A percentile compares a stretch with the other conserved stretches of the same genome.
These are phyloP conservation scores for Zasmidium angulare DNA, from an alignment of 2,329 filamentous ascomycete genomes.

Conservation along the genomic window DNA sequence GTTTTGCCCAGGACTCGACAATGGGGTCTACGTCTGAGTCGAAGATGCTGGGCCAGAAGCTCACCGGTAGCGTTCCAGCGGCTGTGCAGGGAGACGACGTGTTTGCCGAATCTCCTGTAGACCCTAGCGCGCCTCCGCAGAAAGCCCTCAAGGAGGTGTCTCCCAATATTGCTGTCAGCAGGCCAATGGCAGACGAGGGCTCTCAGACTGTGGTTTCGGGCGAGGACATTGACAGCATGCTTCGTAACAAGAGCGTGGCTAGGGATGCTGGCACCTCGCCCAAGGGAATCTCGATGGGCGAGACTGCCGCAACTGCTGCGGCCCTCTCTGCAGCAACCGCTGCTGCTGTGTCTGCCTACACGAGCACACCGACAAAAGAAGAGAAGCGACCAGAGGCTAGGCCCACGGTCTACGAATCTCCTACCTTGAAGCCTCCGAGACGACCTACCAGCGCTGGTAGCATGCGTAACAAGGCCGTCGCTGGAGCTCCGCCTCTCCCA, in stretches of 20 bases:
- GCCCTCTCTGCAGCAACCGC: slow-evolving; percentile 26
- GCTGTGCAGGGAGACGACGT: slow-evolving; percentile 18
- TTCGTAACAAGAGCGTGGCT: slow-evolving; percentile 53
- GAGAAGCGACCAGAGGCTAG: slow-evolving; percentile 13
- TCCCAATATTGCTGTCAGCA: slow-evolving; percentile 12
- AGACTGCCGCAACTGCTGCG: background rate
- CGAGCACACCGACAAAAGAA: slow-evolving; percentile 15
- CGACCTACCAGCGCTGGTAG: slow-evolving; percentile 76
- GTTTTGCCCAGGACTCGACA: slow-evolving; percentile 4
- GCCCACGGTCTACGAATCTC: slow-evolving; percentile 21
- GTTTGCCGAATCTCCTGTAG: background rate
- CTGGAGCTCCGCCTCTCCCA: slow-evolving; percentile 65
- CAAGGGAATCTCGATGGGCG: slow-evolving; percentile 8
- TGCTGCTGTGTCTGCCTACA: slow-evolving; percentile 23
- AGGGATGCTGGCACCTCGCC: slow-evolving; percentile 23
- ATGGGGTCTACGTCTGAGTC: too few species aligned
- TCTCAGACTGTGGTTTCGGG: slow-evolving; percentile 85
- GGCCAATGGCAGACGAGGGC: slow-evolving; percentile 59
- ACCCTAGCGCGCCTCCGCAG: slow-evolving; percentile 3
- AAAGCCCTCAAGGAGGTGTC: slow-evolving; percentile 15
- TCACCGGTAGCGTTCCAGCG: background rate
- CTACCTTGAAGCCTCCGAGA: slow-evolving; percentile 21
- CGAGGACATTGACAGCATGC: slow-evolving; percentile 73
- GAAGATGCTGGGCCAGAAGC: background rate
- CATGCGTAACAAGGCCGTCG: slow-evolving; percentile 50